Percentiles rank a stretch among this genome's conserved stretches.
Conservation (phyloP, 1,284 basidiomycete genomes). For the Coniophora puteana region DNA sequence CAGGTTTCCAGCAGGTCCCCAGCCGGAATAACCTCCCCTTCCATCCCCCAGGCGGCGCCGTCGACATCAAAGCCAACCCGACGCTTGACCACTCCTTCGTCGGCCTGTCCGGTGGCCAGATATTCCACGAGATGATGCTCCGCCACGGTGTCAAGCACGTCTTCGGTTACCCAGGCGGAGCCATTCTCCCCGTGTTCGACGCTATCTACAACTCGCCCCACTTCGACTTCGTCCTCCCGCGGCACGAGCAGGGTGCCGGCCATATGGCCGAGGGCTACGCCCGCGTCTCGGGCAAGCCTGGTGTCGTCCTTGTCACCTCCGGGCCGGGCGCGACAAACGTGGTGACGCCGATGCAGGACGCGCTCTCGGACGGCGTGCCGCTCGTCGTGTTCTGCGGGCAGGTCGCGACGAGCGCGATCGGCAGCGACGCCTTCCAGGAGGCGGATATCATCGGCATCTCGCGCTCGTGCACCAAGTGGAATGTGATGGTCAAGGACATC, state of each 20-base stretch:
- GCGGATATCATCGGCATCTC: constrained; percentile 97
- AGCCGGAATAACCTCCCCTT: constrained; percentile 47
- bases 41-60: constrained; percentile 36
- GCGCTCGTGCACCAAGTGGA: constrained; percentile 98
- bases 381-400: constrained; percentile 96
- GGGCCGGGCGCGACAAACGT: constrained; percentile 98
- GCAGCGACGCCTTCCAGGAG: constrained; percentile 98
- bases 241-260: constrained; percentile 97
- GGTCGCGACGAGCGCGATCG: constrained; percentile 97
- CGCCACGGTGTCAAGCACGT: constrained; percentile 95
- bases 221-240: constrained; percentile 94
- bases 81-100: constrained; percentile 80
- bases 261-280: constrained; percentile 99
- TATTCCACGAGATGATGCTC: constrained; percentile 99
- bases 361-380: constrained; percentile 91
- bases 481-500: constrained; percentile 99
- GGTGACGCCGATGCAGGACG: constrained; percentile 97
- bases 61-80: constrained; percentile 43
- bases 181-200: constrained; percentile 98
- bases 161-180: constrained; percentile 97
- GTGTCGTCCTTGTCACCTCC: constrained; percentile 96
- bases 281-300: constrained; percentile 95
- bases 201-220: constrained; percentile 96
- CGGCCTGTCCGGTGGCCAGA: constrained; percentile 93
- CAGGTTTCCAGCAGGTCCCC: constrained; percentile 65